Percentiles rank a stretch among this genome's conserved stretches.
These are phyloP conservation scores for Acanthochlamys bracteata DNA, from an alignment of 106 monocot genomes.

Conservation along the genomic window DNA sequence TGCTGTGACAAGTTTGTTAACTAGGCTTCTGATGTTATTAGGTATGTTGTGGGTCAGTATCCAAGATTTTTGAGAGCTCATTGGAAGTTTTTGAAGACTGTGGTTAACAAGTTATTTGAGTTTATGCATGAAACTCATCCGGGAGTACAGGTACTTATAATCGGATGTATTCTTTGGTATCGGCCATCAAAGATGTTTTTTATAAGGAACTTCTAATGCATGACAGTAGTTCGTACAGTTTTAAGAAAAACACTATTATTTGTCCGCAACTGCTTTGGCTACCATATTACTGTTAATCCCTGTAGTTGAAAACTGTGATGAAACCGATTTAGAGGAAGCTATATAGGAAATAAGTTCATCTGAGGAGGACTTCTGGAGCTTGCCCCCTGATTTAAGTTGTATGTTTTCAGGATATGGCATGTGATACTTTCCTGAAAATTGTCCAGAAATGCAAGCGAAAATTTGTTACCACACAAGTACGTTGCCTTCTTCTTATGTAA, in stretches of 20 bases:
- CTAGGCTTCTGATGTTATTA: slow-evolving; percentile 19
- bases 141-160: slow-evolving; percentile 84
- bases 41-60: slow-evolving; percentile 99
- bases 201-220: neutral
- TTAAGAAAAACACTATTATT: too few relatives aligned
- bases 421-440: slow-evolving; percentile 96
- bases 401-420: slow-evolving; percentile 87
- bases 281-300: too few relatives aligned
- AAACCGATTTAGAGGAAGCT: neutral
- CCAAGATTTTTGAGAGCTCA: slow-evolving; percentile 98
- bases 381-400: neutral
- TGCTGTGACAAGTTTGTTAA: slow-evolving; percentile 3
- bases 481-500: neutral
- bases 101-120: slow-evolving; percentile 98
- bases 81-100: slow-evolving; percentile 99
- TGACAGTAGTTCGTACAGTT: too few relatives aligned
- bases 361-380: neutral
- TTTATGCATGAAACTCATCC: slow-evolving; percentile 99
- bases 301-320: neutral
- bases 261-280: too few relatives aligned
- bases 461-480: slow-evolving; percentile 79
- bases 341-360: neutral
- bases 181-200: neutral
- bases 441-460: slow-evolving; percentile 98
- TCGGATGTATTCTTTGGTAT: neutral